Conservation (phyloP, 768 basidiomycete species). For the Coprinopsis strossmayeri region DNA sequence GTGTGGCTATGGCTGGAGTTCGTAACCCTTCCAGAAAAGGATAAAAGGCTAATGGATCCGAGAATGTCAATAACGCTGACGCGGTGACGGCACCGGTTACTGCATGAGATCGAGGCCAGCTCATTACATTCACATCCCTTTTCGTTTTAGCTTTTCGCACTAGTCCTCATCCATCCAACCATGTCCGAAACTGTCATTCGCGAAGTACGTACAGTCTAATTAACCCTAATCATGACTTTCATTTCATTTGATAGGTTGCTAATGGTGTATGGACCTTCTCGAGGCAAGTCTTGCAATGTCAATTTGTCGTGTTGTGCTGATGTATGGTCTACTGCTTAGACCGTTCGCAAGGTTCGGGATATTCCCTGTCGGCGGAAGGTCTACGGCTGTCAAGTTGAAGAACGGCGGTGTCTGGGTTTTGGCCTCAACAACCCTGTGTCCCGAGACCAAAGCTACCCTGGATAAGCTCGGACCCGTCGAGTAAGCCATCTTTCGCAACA, state of each 20-base stretch:
- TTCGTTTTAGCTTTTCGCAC: too few relatives aligned
- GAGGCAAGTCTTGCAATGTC: constrained; percentile 27
- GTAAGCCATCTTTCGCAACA: constrained; percentile 24
- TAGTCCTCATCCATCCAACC: too few relatives aligned
- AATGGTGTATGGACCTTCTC: constrained; percentile 64
- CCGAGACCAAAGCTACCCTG: constrained; percentile 56
- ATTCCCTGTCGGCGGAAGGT: constrained; percentile 74
- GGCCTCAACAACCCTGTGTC: constrained; percentile 70
- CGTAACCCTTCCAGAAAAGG: too few relatives aligned
- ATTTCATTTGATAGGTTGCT: constrained; percentile 28
- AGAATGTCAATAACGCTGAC: too few relatives aligned
- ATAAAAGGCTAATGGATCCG: too few relatives aligned
- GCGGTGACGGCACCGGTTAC: too few relatives aligned
- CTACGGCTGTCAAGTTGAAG: constrained; percentile 69
- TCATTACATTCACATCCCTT: too few relatives aligned
- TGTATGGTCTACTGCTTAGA: constrained; percentile 22
- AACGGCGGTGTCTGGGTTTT: constrained; percentile 73
- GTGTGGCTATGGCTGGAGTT: too few relatives aligned
- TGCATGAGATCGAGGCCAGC: too few relatives aligned
- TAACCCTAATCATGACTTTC: neutral
- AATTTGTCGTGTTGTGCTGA: neutral
- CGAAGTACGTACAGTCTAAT: neutral
- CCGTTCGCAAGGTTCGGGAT: constrained; percentile 64
- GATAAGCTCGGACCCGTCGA: constrained; percentile 64
- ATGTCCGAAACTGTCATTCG: constrained; percentile 3